phyloP scores from a whole-genome alignment of 2,329 filamentous ascomycete genomes.

The Apiospora arundinis region DNA sequence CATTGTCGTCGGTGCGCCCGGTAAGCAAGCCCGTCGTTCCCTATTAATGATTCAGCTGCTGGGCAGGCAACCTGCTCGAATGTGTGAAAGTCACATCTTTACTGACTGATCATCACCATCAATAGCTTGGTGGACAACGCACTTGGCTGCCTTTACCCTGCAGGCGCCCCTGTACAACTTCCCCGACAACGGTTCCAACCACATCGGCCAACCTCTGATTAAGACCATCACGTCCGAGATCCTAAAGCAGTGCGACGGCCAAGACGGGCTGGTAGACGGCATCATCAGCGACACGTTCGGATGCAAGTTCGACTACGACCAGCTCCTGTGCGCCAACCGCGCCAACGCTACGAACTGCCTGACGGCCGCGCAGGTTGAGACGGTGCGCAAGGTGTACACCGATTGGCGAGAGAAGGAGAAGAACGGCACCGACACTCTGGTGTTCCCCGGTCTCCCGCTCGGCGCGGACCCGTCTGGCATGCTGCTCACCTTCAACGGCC shows the following conservation, averaged over 20 bases:
- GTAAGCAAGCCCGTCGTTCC: constrained; percentile 30
- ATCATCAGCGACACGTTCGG: constrained; percentile 48
- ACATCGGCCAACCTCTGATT: constrained; percentile 50
- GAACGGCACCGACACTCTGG: constrained; percentile 31
- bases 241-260: constrained; percentile 49
- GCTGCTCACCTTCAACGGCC: constrained; percentile 25
- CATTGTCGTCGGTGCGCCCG: constrained; percentile 57
- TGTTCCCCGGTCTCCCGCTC: constrained; percentile 36
- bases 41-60: constrained; percentile 25
- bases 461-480: constrained; percentile 33
- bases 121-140: constrained; percentile 54
- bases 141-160: constrained; percentile 45
- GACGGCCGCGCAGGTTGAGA: constrained; percentile 47
- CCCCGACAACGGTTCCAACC: constrained; percentile 45
- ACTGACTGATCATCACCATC: neutral
- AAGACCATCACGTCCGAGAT: constrained; percentile 48
- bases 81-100: too few species aligned
- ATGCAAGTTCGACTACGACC: constrained; percentile 47
- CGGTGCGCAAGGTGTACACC: constrained; percentile 37
- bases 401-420: constrained; percentile 37
- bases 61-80: neutral
- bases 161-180: constrained; percentile 52
- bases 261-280: constrained; percentile 49
- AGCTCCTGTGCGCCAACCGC: constrained; percentile 41
- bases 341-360: constrained; percentile 41